Evolutionary conservation across 202 grass and related monocot species (phyloP), one percentile per base, ranked within the genome.

Genomic region (Hordeum pubiflorum): DNA sequence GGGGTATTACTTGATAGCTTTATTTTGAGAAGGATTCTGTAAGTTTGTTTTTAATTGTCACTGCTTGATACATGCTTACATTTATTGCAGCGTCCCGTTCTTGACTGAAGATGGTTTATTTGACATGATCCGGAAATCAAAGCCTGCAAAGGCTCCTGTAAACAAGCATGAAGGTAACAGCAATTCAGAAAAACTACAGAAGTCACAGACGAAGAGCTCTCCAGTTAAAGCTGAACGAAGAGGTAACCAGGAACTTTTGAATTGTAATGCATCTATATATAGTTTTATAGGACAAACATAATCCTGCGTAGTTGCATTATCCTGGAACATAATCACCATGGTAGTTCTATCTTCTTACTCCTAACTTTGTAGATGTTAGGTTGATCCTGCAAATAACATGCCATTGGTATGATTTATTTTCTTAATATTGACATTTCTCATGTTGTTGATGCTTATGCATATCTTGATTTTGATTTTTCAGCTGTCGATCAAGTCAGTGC

Each of bases 31-130:
- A 70, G 13, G 18, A 32, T 60, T 10, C 29, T 77, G 20, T 13
- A 20, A 26, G 65, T 72, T 43, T 17, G 21, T 71, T 76, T 75
- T 89, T 60, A 59, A 17, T 80, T 76, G 36, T 12, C 4, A 39
- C 56, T 73, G 86, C 18, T 83, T 86, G 18, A 81, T 65, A 64
- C 26, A 44, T 76, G 21, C 10, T 50, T 38, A 62, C n/a, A 33
- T 52, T 54, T 89, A 6, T 91, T 93, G 78, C 81, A 99, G 96
- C 5, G 48, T 91, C 27, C 91, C 87, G 14, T 91, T 99, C 84
- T 84, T 99, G 80, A 96, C 89, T 40, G 92, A 99, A 85, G 92
- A 99, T 96, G 91, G 87, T 66, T 91, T 99, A 72, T 96, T 99
- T 75, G 92, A 96, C 89, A 87, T 90, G 87, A 96, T 99, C 31